Percentiles rank a stretch among this genome's conserved stretches.
phyloP scores from a whole-genome alignment of 768 basidiomycete genomes.

The Suillus bovinus region DNA sequence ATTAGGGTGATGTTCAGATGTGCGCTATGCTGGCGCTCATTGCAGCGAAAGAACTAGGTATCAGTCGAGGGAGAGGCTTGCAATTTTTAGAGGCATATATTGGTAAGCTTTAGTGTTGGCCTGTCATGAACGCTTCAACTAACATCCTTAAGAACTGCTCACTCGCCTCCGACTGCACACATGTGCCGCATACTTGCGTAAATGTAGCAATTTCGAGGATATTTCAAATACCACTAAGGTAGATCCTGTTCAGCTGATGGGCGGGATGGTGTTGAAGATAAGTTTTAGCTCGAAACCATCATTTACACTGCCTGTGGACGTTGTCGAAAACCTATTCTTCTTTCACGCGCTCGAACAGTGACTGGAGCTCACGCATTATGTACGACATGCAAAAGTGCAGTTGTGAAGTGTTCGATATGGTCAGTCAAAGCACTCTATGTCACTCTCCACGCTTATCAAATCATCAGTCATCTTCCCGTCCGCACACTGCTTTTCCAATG shows the following conservation, averaged over 20 bases:
- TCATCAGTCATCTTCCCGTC: slow-evolving; percentile 71
- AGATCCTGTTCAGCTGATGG: slow-evolving; percentile 17
- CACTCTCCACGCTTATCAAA: slow-evolving; percentile 7
- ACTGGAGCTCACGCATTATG: slow-evolving; percentile 59
- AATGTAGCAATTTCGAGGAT: slow-evolving; percentile 52
- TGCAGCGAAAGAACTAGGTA: slow-evolving; percentile 55
- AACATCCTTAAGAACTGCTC: slow-evolving; percentile 52
- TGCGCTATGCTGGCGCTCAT: slow-evolving; percentile 72
- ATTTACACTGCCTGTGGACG: slow-evolving; percentile 70
- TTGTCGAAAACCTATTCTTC: slow-evolving; percentile 61
- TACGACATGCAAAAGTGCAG: slow-evolving; percentile 48
- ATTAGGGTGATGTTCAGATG: slow-evolving; percentile 78
- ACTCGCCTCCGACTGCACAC: slow-evolving; percentile 60
- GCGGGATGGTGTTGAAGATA: not conserved
- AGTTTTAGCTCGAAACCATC: slow-evolving; percentile 63
- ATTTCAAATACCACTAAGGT: slow-evolving; percentile 58
- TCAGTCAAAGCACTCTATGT: slow-evolving; percentile 32
- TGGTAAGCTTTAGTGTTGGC: slow-evolving; percentile 44
- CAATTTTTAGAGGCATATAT: slow-evolving; percentile 73
- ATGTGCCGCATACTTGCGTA: slow-evolving; percentile 75
- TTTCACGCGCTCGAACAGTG: slow-evolving; percentile 35
- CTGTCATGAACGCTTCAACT: not conserved
- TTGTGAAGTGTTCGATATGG: slow-evolving; percentile 72
- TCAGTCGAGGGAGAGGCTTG: slow-evolving; percentile 43
- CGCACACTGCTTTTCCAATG: slow-evolving; percentile 71